Conservation (phyloP, 768 basidiomycete genomes). For the Dictyophora rubrovolvata region DNA sequence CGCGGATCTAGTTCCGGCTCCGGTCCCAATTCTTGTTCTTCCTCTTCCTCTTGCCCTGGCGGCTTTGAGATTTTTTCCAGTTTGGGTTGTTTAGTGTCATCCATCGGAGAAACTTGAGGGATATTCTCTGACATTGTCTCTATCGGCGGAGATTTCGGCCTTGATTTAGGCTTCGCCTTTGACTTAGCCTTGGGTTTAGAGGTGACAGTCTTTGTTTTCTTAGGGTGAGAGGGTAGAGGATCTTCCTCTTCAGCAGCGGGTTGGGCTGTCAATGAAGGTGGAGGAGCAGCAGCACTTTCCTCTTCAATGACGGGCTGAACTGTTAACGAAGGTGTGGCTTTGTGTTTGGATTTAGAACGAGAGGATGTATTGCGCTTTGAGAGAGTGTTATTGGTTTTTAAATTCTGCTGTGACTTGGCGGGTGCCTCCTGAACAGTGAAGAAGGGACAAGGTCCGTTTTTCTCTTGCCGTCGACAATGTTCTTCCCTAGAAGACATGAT, state of each 20-base stretch:
- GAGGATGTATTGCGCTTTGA: background rate
- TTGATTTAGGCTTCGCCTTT: background rate
- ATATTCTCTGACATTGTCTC: background rate
- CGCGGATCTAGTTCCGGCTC: background rate
- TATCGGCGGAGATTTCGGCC: background rate
- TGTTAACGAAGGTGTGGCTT: background rate
- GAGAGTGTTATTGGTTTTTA: slow-evolving; percentile 1
- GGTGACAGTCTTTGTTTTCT: background rate
- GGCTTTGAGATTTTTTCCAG: too few species aligned
- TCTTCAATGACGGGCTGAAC: background rate
- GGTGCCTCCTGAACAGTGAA: background rate
- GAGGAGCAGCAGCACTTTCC: background rate
- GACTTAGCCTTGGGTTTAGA: background rate
- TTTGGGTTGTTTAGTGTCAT: too few species aligned
- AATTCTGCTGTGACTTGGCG: background rate
- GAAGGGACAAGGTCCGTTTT: slow-evolving; percentile 9
- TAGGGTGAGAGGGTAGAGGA: background rate
- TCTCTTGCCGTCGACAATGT: slow-evolving; percentile 6
- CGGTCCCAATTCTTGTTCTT: background rate
- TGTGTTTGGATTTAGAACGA: background rate
- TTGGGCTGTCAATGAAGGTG: background rate
- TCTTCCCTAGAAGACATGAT: slow-evolving; percentile 1
- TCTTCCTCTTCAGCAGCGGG: background rate
- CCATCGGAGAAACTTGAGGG: background rate
- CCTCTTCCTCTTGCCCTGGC: too few species aligned